phyloP scores from a whole-genome alignment of 495 filamentous ascomycete genomes.

The Elasticomyces elasticus region DNA sequence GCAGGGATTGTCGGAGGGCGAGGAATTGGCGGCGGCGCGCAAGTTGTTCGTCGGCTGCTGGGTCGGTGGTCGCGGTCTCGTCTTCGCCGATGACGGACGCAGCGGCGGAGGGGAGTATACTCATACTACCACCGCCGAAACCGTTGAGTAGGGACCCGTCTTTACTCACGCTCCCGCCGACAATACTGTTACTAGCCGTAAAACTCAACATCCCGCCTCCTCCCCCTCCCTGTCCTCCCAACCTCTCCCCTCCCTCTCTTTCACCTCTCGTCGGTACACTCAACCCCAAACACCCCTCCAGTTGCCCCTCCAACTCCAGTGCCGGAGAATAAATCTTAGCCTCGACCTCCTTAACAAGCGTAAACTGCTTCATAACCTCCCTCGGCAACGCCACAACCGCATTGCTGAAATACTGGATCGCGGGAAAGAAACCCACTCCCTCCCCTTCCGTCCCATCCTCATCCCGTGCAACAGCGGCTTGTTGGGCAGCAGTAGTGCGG shows the following conservation, averaged over 20 bases:
- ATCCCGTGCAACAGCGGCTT: slow-evolving; percentile 28
- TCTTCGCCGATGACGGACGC: slow-evolving; percentile 17
- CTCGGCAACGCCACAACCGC: slow-evolving; percentile 84
- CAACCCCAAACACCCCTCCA: slow-evolving; percentile 52
- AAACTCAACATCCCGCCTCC: slow-evolving; percentile 15
- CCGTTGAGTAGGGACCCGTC: slow-evolving; percentile 24
- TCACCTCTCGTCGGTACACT: slow-evolving; percentile 7
- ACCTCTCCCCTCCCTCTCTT: neutral
- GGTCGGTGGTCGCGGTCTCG: too few relatives aligned
- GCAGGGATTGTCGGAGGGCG: slow-evolving; percentile 32
- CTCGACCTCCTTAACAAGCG: slow-evolving; percentile 91
- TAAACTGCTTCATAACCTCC: slow-evolving; percentile 90
- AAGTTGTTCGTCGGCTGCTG: slow-evolving; percentile 18
- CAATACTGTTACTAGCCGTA: slow-evolving; percentile 25
- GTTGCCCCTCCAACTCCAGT: slow-evolving; percentile 57
- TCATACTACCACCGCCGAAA: slow-evolving; percentile 2
- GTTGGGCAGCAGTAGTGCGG: slow-evolving; percentile 35
- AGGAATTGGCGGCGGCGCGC: slow-evolving; percentile 25
- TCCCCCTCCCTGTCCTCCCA: neutral
- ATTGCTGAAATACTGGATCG: slow-evolving; percentile 88
- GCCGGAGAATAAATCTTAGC: slow-evolving; percentile 78
- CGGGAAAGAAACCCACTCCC: slow-evolving; percentile 68
- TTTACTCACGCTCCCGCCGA: slow-evolving; percentile 22
- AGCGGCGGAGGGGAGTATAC: slow-evolving; percentile 1
- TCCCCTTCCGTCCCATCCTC: slow-evolving; percentile 29